Conservation (phyloP, 768 basidiomycete species). For the Tephrocybe sp. region DNA sequence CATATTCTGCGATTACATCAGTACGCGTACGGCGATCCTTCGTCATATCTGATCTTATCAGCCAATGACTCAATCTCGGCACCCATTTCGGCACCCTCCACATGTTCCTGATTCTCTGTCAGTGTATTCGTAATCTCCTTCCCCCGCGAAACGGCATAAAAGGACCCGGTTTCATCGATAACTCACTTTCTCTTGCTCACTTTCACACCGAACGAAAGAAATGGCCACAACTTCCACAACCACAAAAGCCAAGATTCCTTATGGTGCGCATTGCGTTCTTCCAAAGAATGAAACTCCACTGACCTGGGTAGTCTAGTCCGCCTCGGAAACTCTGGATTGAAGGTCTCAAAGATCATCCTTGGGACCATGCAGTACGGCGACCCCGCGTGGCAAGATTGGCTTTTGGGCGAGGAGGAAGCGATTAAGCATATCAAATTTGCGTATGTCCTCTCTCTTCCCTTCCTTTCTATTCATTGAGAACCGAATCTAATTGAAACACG, state of each 20-base stretch:
- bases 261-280: slow-evolving; percentile 10
- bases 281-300: too few species aligned
- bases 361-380: slow-evolving; percentile 64
- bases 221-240: not conserved
- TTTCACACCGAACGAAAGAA: too few species aligned
- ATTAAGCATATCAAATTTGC: slow-evolving; percentile 53
- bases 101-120: too few species aligned
- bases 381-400: slow-evolving; percentile 51
- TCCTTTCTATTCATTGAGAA: not conserved
- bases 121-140: too few species aligned
- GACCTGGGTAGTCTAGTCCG: slow-evolving; percentile 31
- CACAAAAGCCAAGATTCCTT: not conserved
- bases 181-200: too few species aligned
- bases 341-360: slow-evolving; percentile 66
- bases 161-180: too few species aligned
- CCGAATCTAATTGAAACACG: not conserved
- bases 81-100: too few species aligned
- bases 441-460: slow-evolving; percentile 22
- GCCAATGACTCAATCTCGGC: too few species aligned
- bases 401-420: slow-evolving; percentile 46
- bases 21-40: too few species aligned
- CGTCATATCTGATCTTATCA: too few species aligned
- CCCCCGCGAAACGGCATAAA: too few species aligned
- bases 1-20: too few species aligned
- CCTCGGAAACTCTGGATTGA: slow-evolving; percentile 53